Percentiles rank a stretch among this genome's conserved stretches.
Conservation (phyloP, 2,329 filamentous ascomycete genomes). For the Pseudocercospora musae region DNA sequence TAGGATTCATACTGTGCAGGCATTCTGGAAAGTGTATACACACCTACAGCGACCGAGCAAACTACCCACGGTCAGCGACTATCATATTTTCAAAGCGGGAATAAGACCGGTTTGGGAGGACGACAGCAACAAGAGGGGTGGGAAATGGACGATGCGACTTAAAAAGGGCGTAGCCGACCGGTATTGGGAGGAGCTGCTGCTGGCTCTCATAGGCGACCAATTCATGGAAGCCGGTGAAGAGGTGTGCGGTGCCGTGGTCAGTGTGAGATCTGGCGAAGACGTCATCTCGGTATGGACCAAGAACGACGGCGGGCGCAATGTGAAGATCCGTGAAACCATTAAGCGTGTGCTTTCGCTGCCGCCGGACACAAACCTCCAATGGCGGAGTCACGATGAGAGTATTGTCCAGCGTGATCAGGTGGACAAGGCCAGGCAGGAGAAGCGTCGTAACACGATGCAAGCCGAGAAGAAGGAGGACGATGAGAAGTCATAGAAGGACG, state of each 20-base stretch:
- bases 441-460: conserved; percentile 41
- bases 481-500: background rate
- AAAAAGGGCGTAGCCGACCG: conserved; percentile 97
- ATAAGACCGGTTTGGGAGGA: conserved; percentile 98
- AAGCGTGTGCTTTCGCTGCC: conserved; percentile 86
- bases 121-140: conserved; percentile 90
- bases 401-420: conserved; percentile 89
- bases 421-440: conserved; percentile 71
- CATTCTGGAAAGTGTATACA: conserved; percentile 85
- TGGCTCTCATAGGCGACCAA: conserved; percentile 90
- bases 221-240: conserved; percentile 91
- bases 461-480: conserved; percentile 18
- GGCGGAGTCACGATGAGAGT: conserved; percentile 94
- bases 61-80: conserved; percentile 90
- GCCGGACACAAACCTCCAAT: conserved; percentile 83
- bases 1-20: conserved; percentile 75
- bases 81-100: conserved; percentile 95
- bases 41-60: conserved; percentile 86
- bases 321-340: conserved; percentile 97
- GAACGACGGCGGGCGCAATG: conserved; percentile 85
- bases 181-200: conserved; percentile 91
- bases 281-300: conserved; percentile 97
- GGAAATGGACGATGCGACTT: conserved; percentile 94
- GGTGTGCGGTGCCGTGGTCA: conserved; percentile 90
- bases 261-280: conserved; percentile 91